phyloP scores from a whole-genome alignment of 2,329 filamentous ascomycete genomes.

The Fulvia fulva region DNA sequence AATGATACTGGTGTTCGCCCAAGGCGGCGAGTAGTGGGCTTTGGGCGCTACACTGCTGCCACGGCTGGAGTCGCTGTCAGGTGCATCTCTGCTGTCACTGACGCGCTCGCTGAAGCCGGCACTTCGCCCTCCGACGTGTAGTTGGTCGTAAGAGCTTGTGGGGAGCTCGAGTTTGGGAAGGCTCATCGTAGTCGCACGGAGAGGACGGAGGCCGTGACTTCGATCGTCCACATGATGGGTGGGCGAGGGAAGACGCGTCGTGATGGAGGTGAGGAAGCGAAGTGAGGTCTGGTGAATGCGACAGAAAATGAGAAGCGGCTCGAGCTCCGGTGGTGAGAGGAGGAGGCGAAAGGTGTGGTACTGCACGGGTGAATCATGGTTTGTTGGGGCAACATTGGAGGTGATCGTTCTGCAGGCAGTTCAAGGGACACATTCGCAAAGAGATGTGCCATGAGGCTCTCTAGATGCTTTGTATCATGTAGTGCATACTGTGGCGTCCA shows the following conservation, averaged over 20 bases:
- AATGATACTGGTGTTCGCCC: slow-evolving; percentile 95
- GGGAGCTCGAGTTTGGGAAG: slow-evolving; percentile 25
- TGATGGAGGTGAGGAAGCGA: slow-evolving; percentile 3
- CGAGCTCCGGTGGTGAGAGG: slow-evolving; percentile 3
- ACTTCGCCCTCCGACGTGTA: slow-evolving; percentile 10
- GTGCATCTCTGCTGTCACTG: slow-evolving; percentile 1
- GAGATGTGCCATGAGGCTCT: no score
- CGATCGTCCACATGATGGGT: slow-evolving; percentile 28
- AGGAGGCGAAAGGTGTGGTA: slow-evolving; percentile 3
- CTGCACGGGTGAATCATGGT: neutral
- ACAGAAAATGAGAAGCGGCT: slow-evolving; percentile 8
- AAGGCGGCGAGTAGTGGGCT: slow-evolving; percentile 86
- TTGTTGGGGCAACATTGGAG: neutral
- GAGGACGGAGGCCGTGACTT: slow-evolving; percentile 25
- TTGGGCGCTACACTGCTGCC: slow-evolving; percentile 20
- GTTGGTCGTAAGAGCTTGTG: slow-evolving; percentile 20
- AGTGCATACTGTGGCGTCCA: no score
- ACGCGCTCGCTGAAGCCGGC: slow-evolving; percentile 1
- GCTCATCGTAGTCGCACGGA: slow-evolving; percentile 31
- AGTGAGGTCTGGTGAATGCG: slow-evolving; percentile 3
- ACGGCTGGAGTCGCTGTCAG: slow-evolving; percentile 1
- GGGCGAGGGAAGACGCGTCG: neutral
- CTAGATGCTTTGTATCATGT: no score
- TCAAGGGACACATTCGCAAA: no score
- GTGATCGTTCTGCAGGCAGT: neutral